Evolutionary conservation across 2,329 filamentous ascomycete genomes (phyloP), one percentile per base, ranked within the genome.

Genomic region (Phialocephala subalpina): DNA sequence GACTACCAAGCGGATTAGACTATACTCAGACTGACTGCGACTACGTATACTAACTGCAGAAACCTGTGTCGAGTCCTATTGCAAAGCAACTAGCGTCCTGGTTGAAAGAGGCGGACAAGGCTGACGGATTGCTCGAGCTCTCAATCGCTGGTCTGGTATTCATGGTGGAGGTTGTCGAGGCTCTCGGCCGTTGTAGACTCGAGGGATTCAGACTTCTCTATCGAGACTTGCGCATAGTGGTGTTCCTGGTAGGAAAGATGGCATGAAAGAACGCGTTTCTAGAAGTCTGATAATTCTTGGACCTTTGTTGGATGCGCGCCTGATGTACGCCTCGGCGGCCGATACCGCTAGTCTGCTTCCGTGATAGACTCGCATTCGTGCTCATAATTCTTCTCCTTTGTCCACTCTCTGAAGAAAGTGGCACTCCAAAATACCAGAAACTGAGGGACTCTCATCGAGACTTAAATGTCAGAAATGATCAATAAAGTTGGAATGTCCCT

Each of bases 91-190:
- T 94, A 70, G 87, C 87, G 77, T 96, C 92, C 74, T 88, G 86
- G 76, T 97, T 98, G 82, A 97, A 97, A 9, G 92, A 88, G 55
- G 91, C 88, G 16, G 93, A 97, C 42, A 97, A 86, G 12, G 94
- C 94, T 67, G 90, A 86, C 4, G 92, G 90, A 62, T 90, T 88
- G 52, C 85, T 86, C 20, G 92, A 89, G 59, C 89, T 88, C 81
- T 97, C 93, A 75, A 98, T 93, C 64, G 92, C 88, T 60, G 91
- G 92, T 66, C 95, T 87, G 52, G 94, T 97, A 78, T 98, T 96
- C 96, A 98, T 99, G 42, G 22, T 20, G 22, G 49, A 16, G 12
- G 49, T 2, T 53, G 8, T 33, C 49, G 49, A 53, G 45, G 45
- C 45, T 53, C 27, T 16, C 5, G 22, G 49, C 25, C 49, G 27